Percentiles rank a stretch among this genome's conserved stretches.
Conservation (phyloP, 192 early-diverging fungal genomes). For the Kappamyces sp. region DNA sequence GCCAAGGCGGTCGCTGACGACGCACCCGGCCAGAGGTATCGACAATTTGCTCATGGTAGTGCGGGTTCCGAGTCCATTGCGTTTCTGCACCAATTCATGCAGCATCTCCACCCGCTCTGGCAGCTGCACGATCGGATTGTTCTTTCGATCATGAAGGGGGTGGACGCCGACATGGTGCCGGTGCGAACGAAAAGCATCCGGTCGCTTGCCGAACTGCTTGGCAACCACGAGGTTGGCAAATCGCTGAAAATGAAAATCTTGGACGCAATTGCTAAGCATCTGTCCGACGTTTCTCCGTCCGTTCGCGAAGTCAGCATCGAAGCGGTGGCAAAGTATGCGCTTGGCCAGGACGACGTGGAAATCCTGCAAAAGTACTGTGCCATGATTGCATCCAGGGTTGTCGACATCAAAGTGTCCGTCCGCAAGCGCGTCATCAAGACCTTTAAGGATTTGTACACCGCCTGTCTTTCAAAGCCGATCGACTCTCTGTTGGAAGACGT, state of each 20-base stretch:
- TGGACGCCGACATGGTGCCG: neutral
- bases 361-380: neutral
- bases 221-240: neutral
- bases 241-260: neutral
- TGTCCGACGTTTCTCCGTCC: constrained; percentile 7
- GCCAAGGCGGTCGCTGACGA: too few species aligned
- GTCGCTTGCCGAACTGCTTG: constrained; percentile 6
- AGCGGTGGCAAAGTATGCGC: neutral
- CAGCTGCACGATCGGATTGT: constrained; percentile 8
- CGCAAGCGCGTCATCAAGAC: constrained; percentile 6
- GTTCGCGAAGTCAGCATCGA: constrained; percentile 8
- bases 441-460: neutral
- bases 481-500: neutral
- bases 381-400: neutral
- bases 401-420: constrained; percentile 4
- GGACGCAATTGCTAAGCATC: neutral
- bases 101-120: neutral
- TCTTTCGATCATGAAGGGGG: neutral
- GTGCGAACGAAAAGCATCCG: constrained; percentile 11
- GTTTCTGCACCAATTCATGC: too few species aligned
- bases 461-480: neutral
- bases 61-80: too few species aligned
- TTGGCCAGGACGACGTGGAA: neutral
- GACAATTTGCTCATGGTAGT: too few species aligned
- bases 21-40: too few species aligned